Percentiles rank a stretch among this genome's conserved stretches.
phyloP scores from a whole-genome alignment of 2,329 filamentous ascomycete genomes.

The Calonectria montana region DNA sequence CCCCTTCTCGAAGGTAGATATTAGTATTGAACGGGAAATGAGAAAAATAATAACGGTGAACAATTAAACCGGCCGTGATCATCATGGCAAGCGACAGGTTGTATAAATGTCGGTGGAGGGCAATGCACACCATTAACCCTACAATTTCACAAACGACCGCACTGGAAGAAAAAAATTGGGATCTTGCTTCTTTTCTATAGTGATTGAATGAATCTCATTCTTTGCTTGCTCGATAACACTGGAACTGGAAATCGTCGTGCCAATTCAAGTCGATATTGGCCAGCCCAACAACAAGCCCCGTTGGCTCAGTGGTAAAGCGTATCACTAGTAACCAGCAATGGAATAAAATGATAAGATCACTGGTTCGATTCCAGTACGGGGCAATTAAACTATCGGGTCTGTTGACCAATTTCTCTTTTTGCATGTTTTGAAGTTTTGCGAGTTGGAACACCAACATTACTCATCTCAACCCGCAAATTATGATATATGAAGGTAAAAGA shows the following conservation, averaged over 20 bases:
- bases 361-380: neutral
- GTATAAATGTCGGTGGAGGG: too few species aligned
- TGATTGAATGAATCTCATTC: neutral
- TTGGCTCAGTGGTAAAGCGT: neutral
- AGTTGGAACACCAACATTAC: neutral
- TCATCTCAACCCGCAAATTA: too few species aligned
- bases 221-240: neutral
- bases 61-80: too few species aligned
- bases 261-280: neutral
- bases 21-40: too few species aligned
- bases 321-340: neutral
- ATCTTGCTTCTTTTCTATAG: neutral
- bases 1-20: neutral
- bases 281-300: neutral
- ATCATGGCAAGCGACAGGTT: too few species aligned
- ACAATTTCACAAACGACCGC: too few species aligned
- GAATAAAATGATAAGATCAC: neutral
- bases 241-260: neutral
- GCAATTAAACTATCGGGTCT: neutral
- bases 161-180: too few species aligned
- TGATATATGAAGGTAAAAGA: too few species aligned
- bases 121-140: too few species aligned
- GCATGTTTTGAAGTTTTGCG: neutral
- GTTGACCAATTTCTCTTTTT: neutral
- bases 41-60: too few species aligned